A percentile compares a stretch with the other conserved stretches of the same genome.
Conservation (phyloP, 1,139 yeast species). For the Taphrina betulina region DNA sequence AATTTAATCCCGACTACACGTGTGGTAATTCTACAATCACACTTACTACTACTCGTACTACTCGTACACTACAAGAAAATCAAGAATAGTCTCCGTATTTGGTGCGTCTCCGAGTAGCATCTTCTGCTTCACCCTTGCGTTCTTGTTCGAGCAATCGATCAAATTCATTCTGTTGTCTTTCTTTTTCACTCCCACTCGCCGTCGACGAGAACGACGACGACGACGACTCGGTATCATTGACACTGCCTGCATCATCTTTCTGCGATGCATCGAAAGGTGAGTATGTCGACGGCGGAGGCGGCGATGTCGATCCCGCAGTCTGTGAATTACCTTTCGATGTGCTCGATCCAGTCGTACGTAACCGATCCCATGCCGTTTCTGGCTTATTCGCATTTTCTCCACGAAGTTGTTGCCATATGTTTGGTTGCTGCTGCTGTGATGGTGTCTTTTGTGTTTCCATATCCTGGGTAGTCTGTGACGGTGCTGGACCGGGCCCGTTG, state of each 20-base stretch:
- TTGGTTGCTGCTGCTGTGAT: neutral
- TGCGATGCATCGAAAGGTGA: neutral
- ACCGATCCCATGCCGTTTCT: conserved; percentile 30
- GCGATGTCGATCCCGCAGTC: neutral
- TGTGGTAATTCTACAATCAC: no score
- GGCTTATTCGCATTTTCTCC: conserved; percentile 15
- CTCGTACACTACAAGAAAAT: no score
- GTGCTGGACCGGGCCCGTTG: conserved; percentile 16
- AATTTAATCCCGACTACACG: no score
- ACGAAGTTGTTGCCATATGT: conserved; percentile 29
- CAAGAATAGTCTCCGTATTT: conserved; percentile 28
- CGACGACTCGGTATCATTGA: neutral
- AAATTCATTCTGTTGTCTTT: conserved; percentile 14
- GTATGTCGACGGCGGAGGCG: neutral
- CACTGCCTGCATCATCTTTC: neutral
- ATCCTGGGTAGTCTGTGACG: neutral
- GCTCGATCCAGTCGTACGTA: conserved; percentile 9
- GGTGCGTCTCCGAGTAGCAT: conserved; percentile 13
- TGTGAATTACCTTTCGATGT: conserved; percentile 4
- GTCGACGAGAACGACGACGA: neutral
- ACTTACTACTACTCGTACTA: no score
- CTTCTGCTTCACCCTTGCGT: conserved; percentile 19
- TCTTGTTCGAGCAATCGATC: conserved; percentile 27
- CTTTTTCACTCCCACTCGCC: neutral
- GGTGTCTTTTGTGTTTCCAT: neutral